Evolutionary conservation across 208 protist species (phyloP).

Genomic region (Acanthamoeba healyi): DNA sequence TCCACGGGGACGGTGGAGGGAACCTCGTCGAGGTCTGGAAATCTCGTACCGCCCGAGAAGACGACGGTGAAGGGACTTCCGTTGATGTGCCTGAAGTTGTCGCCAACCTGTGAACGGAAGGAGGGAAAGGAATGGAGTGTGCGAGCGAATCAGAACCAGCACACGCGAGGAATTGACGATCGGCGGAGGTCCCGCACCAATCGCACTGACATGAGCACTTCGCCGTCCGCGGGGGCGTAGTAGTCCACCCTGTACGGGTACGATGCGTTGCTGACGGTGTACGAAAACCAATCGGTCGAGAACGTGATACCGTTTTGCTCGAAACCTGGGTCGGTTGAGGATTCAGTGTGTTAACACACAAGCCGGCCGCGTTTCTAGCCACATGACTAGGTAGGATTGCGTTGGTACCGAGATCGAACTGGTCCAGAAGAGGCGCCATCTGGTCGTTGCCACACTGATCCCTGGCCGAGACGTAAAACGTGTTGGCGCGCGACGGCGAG

Average conservation of each 20-base stretch:
- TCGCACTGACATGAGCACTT: conserved; percentile 12
- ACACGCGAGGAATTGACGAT: too few species aligned
- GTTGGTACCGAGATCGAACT: conserved; percentile 55
- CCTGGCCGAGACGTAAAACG: conserved; percentile 30
- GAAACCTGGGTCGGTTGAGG: not conserved
- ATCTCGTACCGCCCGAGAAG: conserved; percentile 25
- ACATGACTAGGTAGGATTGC: too few species aligned
- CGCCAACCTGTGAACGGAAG: not conserved
- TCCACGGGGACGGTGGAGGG: too few species aligned
- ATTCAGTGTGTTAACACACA: not conserved
- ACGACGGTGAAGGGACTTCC: conserved; percentile 59
- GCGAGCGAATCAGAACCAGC: not conserved
- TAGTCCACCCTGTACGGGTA: conserved; percentile 14
- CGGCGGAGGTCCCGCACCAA: not conserved
- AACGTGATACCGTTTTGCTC: conserved; percentile 62
- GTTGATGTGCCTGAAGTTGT: conserved; percentile 10
- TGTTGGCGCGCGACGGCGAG: conserved; percentile 22
- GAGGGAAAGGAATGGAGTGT: not conserved
- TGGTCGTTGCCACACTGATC: conserved; percentile 53
- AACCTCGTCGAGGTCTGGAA: not conserved
- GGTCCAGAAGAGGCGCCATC: not conserved
- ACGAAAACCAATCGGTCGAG: conserved; percentile 24
- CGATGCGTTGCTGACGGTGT: not conserved
- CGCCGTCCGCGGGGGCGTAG: conserved; percentile 27
- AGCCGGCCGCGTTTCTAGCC: too few species aligned